Conservation (phyloP, 495 filamentous ascomycete genomes). For the Lepidopterella palustris region DNA sequence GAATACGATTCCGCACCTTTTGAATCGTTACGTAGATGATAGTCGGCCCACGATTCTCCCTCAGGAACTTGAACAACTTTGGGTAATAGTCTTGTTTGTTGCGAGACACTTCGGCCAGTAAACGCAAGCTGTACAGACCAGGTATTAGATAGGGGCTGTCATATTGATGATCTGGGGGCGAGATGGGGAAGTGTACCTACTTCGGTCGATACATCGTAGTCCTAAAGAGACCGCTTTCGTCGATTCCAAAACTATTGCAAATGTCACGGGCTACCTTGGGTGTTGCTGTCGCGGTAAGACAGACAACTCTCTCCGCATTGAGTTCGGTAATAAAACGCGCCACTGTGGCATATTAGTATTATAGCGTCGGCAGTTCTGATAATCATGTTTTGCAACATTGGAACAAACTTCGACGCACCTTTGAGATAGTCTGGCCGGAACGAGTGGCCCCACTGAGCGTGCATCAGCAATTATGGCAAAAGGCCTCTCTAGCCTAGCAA, state of each 20-base stretch:
- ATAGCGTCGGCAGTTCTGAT: neutral
- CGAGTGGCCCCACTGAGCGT: constrained; percentile 46
- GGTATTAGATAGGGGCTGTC: constrained; percentile 30
- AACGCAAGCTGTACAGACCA: constrained; percentile 1
- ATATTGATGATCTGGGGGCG: neutral
- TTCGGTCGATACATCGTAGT: constrained; percentile 54
- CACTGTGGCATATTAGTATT: constrained; percentile 30
- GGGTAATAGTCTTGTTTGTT: constrained; percentile 40
- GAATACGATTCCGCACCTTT: constrained; percentile 12
- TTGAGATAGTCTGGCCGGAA: constrained; percentile 55
- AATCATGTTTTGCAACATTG: neutral
- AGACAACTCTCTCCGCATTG: constrained; percentile 51
- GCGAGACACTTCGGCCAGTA: constrained; percentile 44
- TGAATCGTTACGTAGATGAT: constrained; percentile 49
- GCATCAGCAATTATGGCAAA: neutral
- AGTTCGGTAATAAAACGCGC: constrained; percentile 52
- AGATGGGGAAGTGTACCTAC: neutral
- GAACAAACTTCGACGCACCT: neutral
- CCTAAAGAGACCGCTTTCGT: constrained; percentile 45
- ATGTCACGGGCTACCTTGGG: constrained; percentile 50
- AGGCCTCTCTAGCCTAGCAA: neutral
- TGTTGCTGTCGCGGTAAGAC: constrained; percentile 54
- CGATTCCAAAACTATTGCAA: constrained; percentile 46
- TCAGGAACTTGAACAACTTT: constrained; percentile 44
- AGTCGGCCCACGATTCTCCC: constrained; percentile 44